A percentile compares a stretch with the other conserved stretches of the same genome.
phyloP scores from a whole-genome alignment of 768 basidiomycete species.

The Suillus discolor region DNA sequence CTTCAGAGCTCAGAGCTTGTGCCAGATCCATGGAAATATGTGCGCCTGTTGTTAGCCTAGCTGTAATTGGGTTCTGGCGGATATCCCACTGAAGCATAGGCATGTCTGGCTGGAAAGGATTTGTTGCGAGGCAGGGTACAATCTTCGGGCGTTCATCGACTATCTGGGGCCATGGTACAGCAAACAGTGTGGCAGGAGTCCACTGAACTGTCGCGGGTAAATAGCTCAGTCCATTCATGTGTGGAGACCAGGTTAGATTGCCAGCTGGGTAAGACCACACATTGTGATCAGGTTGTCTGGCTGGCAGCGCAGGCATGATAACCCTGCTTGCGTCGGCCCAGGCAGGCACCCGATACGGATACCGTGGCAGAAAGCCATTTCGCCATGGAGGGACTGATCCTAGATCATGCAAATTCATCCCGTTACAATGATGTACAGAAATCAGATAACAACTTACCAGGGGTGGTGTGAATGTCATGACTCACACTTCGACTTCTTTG shows the following conservation, averaged over 20 bases:
- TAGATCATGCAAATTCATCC: constrained; percentile 9
- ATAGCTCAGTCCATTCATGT: constrained; percentile 19
- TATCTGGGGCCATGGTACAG: constrained; percentile 21
- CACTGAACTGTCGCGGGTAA: constrained; percentile 17
- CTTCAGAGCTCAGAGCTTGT: constrained; percentile 23
- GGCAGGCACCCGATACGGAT: constrained; percentile 1
- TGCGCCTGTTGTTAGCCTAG: constrained; percentile 33
- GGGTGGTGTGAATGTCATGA: constrained; percentile 19
- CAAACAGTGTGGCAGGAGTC: constrained; percentile 31
- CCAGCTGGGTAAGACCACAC: constrained; percentile 29
- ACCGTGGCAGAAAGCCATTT: not conserved
- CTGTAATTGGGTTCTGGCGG: constrained; percentile 32
- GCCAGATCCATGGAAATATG: constrained; percentile 27
- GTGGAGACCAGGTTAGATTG: constrained; percentile 28
- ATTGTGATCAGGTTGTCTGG: constrained; percentile 22
- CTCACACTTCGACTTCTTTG: constrained; percentile 17
- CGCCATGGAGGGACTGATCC: constrained; percentile 3
- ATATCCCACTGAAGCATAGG: constrained; percentile 40
- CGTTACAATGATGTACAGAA: not conserved
- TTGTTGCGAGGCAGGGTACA: constrained; percentile 32
- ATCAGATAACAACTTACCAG: constrained; percentile 16
- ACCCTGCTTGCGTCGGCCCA: not conserved
- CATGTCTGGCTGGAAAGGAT: constrained; percentile 30
- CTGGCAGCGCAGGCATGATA: constrained; percentile 12
- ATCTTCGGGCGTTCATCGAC: constrained; percentile 25